These are phyloP conservation scores for Nigrospora sphaerica DNA, from an alignment of 2,329 filamentous ascomycete genomes.

Conservation along the genomic window DNA sequence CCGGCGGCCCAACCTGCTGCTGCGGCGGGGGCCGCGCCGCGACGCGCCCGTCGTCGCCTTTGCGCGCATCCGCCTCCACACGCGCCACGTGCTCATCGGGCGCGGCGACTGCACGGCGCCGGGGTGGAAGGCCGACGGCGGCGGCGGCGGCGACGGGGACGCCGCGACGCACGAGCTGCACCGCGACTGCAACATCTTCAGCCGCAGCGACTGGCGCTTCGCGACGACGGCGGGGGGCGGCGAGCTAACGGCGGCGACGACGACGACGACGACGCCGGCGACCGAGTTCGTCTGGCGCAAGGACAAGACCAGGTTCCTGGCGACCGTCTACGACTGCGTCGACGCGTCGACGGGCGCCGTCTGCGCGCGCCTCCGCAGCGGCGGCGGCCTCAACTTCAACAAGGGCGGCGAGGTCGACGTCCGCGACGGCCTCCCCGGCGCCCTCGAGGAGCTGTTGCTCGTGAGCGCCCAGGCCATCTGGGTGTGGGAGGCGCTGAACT, in stretches of 20 bases:
- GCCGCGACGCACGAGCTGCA: constrained; percentile 4
- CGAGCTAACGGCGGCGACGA: not conserved
- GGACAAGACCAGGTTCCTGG: not conserved
- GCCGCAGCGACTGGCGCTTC: constrained; percentile 6
- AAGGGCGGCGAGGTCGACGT: constrained; percentile 5
- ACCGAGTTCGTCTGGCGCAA: constrained; percentile 5
- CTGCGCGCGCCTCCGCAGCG: constrained; percentile 4
- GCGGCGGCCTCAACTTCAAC: constrained; percentile 3
- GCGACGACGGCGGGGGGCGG: not conserved
- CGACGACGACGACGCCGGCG: not conserved
- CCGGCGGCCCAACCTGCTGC: not conserved
- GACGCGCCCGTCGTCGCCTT: not conserved
- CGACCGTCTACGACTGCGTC: constrained; percentile 5
- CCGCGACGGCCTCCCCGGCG: not conserved
- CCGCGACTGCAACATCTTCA: constrained; percentile 3
- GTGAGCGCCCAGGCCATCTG: constrained; percentile 4
- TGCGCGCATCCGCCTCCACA: not conserved
- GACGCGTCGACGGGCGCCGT: not conserved
- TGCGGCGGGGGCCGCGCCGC: not conserved
- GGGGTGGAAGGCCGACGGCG: not conserved
- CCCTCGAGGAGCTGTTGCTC: constrained; percentile 2
- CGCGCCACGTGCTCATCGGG: not conserved
- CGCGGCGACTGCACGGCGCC: not conserved
- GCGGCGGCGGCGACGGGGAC: not conserved
- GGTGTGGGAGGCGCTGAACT: constrained; percentile 2